A percentile compares a stretch with the other conserved stretches of the same genome.
These are phyloP conservation scores for Mortierella hygrophila DNA, from an alignment of 192 early-diverging fungal species.

Conservation along the genomic window DNA sequence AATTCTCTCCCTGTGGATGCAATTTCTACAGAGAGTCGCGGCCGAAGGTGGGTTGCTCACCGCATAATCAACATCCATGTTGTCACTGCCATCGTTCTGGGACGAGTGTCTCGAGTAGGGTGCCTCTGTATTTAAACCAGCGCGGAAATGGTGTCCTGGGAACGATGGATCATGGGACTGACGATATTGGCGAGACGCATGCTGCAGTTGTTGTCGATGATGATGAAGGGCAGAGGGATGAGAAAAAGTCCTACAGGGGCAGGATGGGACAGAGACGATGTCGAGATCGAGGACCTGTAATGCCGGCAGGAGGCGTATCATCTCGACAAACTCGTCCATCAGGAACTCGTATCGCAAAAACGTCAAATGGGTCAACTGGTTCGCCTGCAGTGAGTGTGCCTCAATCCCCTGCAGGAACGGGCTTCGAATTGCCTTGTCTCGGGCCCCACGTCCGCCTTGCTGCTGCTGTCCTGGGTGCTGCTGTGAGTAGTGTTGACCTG, in stretches of 20 bases:
- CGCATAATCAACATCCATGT: neutral
- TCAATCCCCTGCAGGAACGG: conserved; percentile 25
- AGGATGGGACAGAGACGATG: conserved; percentile 4
- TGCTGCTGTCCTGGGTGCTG: neutral
- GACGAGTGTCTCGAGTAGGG: neutral
- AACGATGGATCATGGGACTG: neutral
- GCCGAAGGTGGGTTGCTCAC: neutral
- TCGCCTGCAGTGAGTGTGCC: neutral
- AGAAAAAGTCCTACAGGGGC: neutral
- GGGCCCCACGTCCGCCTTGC: neutral
- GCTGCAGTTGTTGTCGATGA: neutral
- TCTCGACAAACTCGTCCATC: conserved; percentile 31
- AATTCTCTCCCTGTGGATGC: neutral
- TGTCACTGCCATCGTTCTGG: neutral
- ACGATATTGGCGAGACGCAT: neutral
- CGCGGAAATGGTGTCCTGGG: neutral
- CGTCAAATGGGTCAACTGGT: conserved; percentile 26
- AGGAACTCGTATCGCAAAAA: conserved; percentile 29
- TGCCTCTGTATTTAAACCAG: neutral
- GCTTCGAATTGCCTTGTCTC: conserved; percentile 1
- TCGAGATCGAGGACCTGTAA: conserved; percentile 27
- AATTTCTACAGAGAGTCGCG: neutral
- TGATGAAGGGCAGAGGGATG: neutral
- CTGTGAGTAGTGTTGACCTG: neutral
- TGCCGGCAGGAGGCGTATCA: conserved; percentile 24